Conservation (phyloP, 192 early-diverging fungal species). For the Mortierella antarctica region DNA sequence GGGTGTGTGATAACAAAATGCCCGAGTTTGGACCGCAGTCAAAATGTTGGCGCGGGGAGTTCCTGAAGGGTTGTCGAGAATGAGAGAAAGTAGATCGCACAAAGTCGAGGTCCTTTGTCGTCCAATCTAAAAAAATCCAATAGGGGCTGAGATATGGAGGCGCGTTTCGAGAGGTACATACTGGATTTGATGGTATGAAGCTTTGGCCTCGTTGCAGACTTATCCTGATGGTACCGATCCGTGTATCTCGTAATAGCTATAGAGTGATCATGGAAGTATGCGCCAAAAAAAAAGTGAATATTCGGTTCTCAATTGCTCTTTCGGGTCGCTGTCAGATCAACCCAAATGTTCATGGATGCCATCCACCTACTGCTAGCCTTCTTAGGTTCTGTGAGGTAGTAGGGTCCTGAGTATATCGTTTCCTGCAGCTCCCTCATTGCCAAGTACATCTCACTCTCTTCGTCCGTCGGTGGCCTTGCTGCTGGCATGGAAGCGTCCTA, state of each 20-base stretch:
- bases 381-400: constrained; percentile 49
- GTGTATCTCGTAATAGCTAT: constrained; percentile 46
- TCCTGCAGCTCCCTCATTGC: constrained; percentile 34
- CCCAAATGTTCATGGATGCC: neutral
- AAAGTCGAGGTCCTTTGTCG: neutral
- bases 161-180: neutral
- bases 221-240: constrained; percentile 48
- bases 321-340: neutral
- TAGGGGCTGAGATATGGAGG: neutral
- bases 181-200: constrained; percentile 44
- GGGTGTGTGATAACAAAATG: no score
- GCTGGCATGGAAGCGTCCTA: constrained; percentile 45
- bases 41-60: neutral
- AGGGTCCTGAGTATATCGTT: constrained; percentile 24
- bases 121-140: neutral
- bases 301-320: no score
- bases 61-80: no score
- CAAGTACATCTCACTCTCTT: constrained; percentile 27
- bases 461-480: constrained; percentile 23
- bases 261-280: neutral
- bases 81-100: no score
- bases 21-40: constrained; percentile 2
- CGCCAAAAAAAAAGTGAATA: neutral
- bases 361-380: constrained; percentile 26
- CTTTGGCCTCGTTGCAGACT: constrained; percentile 27